Percentiles rank a stretch among this genome's conserved stretches.
These are phyloP conservation scores for Syncephalastrum monosporum DNA, from an alignment of 371 early-diverging fungal genomes.

Conservation along the genomic window DNA sequence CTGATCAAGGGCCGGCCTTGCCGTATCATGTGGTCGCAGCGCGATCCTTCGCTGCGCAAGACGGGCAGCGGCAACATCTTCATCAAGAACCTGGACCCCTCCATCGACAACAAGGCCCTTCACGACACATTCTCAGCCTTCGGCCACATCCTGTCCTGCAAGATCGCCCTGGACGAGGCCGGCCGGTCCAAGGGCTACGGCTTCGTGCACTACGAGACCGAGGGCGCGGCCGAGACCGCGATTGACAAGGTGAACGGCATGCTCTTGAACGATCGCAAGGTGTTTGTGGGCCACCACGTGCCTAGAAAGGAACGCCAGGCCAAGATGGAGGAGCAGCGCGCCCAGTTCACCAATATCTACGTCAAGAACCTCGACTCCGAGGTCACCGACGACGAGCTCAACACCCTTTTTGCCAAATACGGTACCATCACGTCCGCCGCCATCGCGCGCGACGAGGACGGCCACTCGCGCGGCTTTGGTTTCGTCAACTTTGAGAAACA, in stretches of 20 bases:
- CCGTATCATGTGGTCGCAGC: constrained; percentile 99
- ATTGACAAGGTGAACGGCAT: constrained; percentile 93
- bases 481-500: constrained; percentile 89
- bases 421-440: constrained; percentile 77
- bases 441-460: constrained; percentile 64
- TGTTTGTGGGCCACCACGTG: constrained; percentile 81
- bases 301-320: constrained; percentile 80
- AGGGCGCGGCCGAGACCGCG: constrained; percentile 84
- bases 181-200: constrained; percentile 90
- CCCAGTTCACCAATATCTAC: constrained; percentile 90
- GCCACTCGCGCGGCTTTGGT: constrained; percentile 79
- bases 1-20: constrained; percentile 90
- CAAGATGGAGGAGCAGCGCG: constrained; percentile 73
- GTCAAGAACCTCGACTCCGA: constrained; percentile 85
- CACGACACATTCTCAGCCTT: constrained; percentile 96
- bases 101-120: constrained; percentile 95
- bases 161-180: constrained; percentile 81
- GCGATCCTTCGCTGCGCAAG: constrained; percentile 93
- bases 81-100: constrained; percentile 97
- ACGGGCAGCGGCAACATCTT: constrained; percentile 97
- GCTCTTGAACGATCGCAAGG: constrained; percentile 88
- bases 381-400: constrained; percentile 74
- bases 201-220: constrained; percentile 94
- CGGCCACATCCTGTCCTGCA: constrained; percentile 92
- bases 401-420: constrained; percentile 66